Percentiles rank a stretch among this genome's conserved stretches.
phyloP scores from a whole-genome alignment of 352 stramenopile species.

The Pythium folliculosum region DNA sequence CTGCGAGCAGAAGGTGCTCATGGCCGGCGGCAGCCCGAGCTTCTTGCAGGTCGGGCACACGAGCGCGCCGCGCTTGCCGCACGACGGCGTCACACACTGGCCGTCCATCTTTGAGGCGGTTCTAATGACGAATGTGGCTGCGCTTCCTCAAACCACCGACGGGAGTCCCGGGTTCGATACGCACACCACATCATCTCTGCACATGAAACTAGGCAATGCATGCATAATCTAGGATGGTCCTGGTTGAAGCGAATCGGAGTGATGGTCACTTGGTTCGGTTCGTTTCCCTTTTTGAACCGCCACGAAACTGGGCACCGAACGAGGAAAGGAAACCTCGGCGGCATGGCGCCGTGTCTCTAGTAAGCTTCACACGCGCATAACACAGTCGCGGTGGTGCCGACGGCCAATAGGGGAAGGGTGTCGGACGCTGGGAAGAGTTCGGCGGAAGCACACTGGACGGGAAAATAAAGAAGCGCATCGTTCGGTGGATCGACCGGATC shows the following conservation, averaged over 20 bases:
- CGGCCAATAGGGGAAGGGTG: no score
- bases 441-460: neutral
- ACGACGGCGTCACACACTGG: conserved; percentile 71
- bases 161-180: neutral
- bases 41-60: conserved; percentile 92
- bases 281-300: conserved; percentile 2
- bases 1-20: conserved; percentile 93
- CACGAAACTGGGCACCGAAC: no score
- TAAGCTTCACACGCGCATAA: conserved; percentile 5
- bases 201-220: neutral
- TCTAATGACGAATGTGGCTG: conserved; percentile 3
- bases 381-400: neutral
- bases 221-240: conserved; percentile 13
- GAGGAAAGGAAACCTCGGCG: neutral
- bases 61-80: conserved; percentile 81
- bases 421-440: no score
- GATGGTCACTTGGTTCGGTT: conserved; percentile 5
- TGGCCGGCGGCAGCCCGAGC: conserved; percentile 79
- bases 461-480: conserved; percentile 10
- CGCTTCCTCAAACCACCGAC: neutral
- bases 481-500: neutral
- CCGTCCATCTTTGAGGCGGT: conserved; percentile 14
- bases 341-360: neutral
- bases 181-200: neutral
- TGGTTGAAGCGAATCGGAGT: conserved; percentile 11